These are phyloP conservation scores for Aeschynomene evenia DNA, from an alignment of 306 rosid genomes.

Conservation along the genomic window DNA sequence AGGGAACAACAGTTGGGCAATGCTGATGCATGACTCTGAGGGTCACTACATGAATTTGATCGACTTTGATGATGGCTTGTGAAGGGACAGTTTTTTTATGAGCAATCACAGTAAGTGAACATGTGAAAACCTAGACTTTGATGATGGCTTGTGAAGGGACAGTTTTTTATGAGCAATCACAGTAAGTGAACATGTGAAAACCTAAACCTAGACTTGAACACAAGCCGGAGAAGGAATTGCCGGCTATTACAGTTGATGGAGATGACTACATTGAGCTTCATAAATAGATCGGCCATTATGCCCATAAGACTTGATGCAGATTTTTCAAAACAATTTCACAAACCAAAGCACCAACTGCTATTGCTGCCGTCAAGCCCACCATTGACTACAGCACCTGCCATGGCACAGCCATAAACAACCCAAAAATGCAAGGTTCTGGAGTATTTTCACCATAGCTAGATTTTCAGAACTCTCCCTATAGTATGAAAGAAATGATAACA, in stretches of 20 bases:
- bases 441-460: background rate
- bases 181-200: background rate
- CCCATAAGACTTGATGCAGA: background rate
- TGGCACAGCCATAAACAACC: background rate
- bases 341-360: background rate
- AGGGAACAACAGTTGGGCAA: background rate
- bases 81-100: background rate
- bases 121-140: background rate
- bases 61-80: background rate
- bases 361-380: background rate
- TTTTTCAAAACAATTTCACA: background rate
- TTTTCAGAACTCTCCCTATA: background rate
- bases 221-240: background rate
- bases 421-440: background rate
- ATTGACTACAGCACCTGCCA: background rate
- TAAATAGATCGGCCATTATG: background rate
- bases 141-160: background rate
- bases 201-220: background rate
- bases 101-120: background rate
- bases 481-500: background rate
- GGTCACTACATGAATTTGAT: background rate
- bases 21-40: background rate
- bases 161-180: background rate
- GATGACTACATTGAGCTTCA: background rate
- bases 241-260: background rate